phyloP scores from a whole-genome alignment of 2,329 filamentous ascomycete genomes.

The Myriangium duriaei region DNA sequence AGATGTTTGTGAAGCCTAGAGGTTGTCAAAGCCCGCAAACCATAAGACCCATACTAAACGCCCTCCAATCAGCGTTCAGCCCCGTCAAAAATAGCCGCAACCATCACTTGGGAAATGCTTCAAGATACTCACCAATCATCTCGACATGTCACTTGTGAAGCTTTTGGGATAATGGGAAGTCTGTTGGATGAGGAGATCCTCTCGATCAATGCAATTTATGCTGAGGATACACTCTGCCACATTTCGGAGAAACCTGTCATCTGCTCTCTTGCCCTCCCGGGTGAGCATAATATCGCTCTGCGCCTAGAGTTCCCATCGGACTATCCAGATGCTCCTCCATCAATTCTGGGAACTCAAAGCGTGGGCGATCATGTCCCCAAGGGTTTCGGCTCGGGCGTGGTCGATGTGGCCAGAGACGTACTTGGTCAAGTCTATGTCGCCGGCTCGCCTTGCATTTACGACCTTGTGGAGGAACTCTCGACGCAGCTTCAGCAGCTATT shows the following conservation, averaged over 20 bases:
- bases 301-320: conserved; percentile 54
- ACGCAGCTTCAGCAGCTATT: conserved; percentile 23
- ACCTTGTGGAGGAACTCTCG: conserved; percentile 57
- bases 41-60: too few relatives aligned
- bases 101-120: too few relatives aligned
- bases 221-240: conserved; percentile 45
- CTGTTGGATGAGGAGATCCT: conserved; percentile 58
- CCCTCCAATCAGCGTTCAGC: too few relatives aligned
- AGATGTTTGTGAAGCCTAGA: too few relatives aligned
- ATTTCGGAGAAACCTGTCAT: conserved; percentile 18
- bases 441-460: conserved; percentile 76
- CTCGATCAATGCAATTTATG: conserved; percentile 77
- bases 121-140: too few relatives aligned
- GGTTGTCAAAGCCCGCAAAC: too few relatives aligned
- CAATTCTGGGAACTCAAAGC: conserved; percentile 65
- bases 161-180: conserved; percentile 9
- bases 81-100: too few relatives aligned
- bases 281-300: conserved; percentile 41
- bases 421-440: conserved; percentile 56
- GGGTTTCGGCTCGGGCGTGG: conserved; percentile 59
- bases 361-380: conserved; percentile 53
- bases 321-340: conserved; percentile 66
- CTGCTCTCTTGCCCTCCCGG: conserved; percentile 56
- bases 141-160: too few relatives aligned
- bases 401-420: conserved; percentile 56